phyloP scores from a whole-genome alignment of 345 rosid genomes.

The Mallotus nudiflorus region DNA sequence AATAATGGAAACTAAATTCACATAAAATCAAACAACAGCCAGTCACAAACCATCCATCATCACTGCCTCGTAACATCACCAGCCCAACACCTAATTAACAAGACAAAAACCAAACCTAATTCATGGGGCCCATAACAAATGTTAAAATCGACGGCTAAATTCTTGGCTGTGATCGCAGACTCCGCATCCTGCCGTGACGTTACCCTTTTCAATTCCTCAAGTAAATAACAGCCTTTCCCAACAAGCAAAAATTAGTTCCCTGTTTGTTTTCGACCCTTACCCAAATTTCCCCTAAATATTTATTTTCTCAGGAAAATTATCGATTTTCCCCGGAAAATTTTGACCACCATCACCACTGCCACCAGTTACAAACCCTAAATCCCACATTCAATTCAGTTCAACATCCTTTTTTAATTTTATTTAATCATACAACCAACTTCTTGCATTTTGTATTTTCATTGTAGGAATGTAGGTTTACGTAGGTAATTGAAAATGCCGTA shows the following conservation, averaged over 20 bases:
- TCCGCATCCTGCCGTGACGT: not conserved
- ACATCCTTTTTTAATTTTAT: not conserved
- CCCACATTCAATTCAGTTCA: not conserved
- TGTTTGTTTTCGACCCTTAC: not conserved
- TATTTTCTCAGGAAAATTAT: not conserved
- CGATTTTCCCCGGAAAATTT: conserved; percentile 15
- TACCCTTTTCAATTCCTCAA: not conserved
- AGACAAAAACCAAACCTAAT: not conserved
- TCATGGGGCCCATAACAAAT: not conserved
- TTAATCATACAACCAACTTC: not conserved
- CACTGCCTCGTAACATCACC: no score
- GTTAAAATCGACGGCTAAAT: not conserved
- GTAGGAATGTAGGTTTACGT: not conserved
- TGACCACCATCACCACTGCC: no score
- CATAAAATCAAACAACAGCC: not conserved
- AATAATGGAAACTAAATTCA: not conserved
- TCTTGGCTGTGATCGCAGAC: not conserved
- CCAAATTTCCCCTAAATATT: no score
- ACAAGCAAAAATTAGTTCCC: conserved; percentile 10
- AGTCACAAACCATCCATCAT: no score
- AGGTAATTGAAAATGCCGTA: not conserved
- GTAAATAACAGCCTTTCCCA: conserved; percentile 10
- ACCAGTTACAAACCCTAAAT: not conserved
- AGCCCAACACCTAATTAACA: not conserved
- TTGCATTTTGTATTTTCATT: not conserved